Evolutionary conservation across 371 early-diverging fungal genomes (phyloP).

Genomic region (Lichtheimia corymbifera): DNA sequence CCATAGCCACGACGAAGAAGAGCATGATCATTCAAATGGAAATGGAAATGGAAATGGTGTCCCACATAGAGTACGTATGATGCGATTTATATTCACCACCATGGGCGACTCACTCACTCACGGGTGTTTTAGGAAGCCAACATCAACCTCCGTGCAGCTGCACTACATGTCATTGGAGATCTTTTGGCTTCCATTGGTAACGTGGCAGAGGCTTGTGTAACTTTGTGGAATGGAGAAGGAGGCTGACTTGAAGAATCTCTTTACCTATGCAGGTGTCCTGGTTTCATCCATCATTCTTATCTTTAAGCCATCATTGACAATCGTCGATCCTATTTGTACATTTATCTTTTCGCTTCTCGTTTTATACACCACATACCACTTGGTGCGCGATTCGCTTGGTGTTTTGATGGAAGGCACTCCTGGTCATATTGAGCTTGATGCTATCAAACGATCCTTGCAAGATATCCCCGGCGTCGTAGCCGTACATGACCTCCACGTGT

Average conservation of each 20-base stretch:
- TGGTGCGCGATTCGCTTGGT: slow-evolving; percentile 64
- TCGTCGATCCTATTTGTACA: slow-evolving; percentile 87
- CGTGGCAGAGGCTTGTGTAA: neutral
- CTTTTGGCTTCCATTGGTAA: slow-evolving; percentile 76
- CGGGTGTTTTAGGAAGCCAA: slow-evolving; percentile 56
- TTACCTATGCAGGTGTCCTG: slow-evolving; percentile 63
- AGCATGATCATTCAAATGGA: neutral
- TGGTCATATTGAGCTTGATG: slow-evolving; percentile 61
- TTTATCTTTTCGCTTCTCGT: slow-evolving; percentile 83
- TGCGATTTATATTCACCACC: neutral
- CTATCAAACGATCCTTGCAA: slow-evolving; percentile 56
- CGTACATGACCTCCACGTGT: slow-evolving; percentile 76
- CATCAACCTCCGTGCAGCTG: slow-evolving; percentile 75
- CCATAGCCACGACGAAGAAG: slow-evolving; percentile 30
- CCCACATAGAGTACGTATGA: slow-evolving; percentile 19
- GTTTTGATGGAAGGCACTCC: slow-evolving; percentile 82
- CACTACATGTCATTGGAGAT: slow-evolving; percentile 87
- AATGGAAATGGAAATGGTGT: neutral
- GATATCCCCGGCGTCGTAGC: slow-evolving; percentile 59
- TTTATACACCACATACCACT: slow-evolving; percentile 69
- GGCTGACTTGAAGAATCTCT: neutral
- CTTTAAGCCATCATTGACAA: slow-evolving; percentile 64
- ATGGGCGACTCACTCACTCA: slow-evolving; percentile 16
- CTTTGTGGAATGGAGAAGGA: neutral
- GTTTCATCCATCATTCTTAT: slow-evolving; percentile 78